phyloP scores from a whole-genome alignment of 2,329 filamentous ascomycete genomes.

The Hymenoscyphus linearis region DNA sequence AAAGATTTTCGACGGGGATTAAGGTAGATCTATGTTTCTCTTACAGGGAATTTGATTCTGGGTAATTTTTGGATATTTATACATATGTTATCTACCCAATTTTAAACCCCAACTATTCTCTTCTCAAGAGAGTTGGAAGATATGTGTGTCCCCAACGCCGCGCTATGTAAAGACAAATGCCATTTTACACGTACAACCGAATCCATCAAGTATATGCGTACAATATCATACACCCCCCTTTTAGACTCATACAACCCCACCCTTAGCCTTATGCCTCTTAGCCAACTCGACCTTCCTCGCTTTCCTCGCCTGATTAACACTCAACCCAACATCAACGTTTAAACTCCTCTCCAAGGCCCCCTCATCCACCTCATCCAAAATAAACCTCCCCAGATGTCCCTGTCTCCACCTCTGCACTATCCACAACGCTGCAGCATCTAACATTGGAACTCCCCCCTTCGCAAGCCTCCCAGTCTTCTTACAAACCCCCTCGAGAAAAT shows the following conservation, averaged over 20 bases:
- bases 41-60: too few relatives aligned
- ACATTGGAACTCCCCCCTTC: conserved; percentile 65
- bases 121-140: not conserved
- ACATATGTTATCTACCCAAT: too few relatives aligned
- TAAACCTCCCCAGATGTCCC: conserved; percentile 69
- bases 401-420: conserved; percentile 76
- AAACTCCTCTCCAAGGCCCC: conserved; percentile 50
- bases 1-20: too few relatives aligned
- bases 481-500: conserved; percentile 67
- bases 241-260: not conserved
- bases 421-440: conserved; percentile 71
- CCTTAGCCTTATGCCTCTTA: conserved; percentile 32
- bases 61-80: too few relatives aligned
- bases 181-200: not conserved
- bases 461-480: conserved; percentile 68
- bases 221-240: not conserved
- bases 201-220: not conserved
- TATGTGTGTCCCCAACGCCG: not conserved
- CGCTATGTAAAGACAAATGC: not conserved
- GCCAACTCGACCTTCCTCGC: conserved; percentile 54
- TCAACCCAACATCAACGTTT: conserved; percentile 45
- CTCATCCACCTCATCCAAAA: conserved; percentile 70
- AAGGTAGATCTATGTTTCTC: too few relatives aligned
- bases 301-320: conserved; percentile 65
- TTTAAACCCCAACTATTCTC: not conserved